Conservation (phyloP, 768 basidiomycete species). For the Trametopsis cervina region DNA sequence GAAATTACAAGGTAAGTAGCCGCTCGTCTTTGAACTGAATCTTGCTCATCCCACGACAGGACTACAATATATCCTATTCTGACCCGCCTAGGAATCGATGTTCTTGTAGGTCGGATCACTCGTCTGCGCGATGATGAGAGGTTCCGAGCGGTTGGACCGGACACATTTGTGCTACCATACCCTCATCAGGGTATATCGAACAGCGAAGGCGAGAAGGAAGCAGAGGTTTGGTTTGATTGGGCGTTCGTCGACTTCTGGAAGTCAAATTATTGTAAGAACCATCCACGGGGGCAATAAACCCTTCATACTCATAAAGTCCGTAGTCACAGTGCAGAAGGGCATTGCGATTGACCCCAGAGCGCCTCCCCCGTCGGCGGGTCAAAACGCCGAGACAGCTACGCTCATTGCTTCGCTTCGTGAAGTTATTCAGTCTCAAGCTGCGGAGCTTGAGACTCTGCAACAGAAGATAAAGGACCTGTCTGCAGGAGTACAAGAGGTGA, state of each 20-base stretch:
- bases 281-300: constrained; percentile 24
- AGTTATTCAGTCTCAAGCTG: constrained; percentile 74
- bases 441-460: constrained; percentile 69
- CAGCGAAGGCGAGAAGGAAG: constrained; percentile 46
- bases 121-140: constrained; percentile 88
- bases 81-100: constrained; percentile 84
- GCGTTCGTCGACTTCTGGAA: constrained; percentile 98
- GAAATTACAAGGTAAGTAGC: constrained; percentile 80
- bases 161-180: constrained; percentile 62
- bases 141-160: constrained; percentile 86
- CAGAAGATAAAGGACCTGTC: constrained; percentile 44
- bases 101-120: constrained; percentile 79
- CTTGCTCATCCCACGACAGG: constrained; percentile 37
- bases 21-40: background rate
- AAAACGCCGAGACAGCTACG: constrained; percentile 71
- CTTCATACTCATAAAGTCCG: too few species aligned
- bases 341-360: constrained; percentile 64
- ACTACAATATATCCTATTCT: constrained; percentile 86
- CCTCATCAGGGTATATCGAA: constrained; percentile 33
- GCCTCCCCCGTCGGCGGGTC: constrained; percentile 52
- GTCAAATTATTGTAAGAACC: constrained; percentile 92
- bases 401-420: constrained; percentile 80
- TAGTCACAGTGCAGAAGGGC: constrained; percentile 74
- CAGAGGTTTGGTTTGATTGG: constrained; percentile 98
- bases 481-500: constrained; percentile 32